Percentiles rank a stretch among this genome's conserved stretches.
Evolutionary conservation across 164 flowering plant genomes (phyloP).

Genomic region (Magnolia kwangsiensis): DNA sequence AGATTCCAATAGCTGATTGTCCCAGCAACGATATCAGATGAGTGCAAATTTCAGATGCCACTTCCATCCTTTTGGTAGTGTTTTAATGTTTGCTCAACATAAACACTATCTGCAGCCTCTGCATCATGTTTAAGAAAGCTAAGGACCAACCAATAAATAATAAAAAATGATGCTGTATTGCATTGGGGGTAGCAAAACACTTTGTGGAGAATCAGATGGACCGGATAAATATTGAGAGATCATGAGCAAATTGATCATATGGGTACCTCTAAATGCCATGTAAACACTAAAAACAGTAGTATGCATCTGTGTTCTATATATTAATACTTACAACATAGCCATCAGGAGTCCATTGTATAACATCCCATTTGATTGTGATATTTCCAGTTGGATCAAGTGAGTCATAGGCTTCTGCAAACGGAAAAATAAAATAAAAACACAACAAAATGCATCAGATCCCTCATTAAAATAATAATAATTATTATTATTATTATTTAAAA

Average conservation of each 20-base stretch:
- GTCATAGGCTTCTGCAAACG: constrained; percentile 60
- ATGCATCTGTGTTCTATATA: too few species aligned
- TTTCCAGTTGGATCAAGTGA: constrained; percentile 73
- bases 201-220: background rate
- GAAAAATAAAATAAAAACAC: background rate
- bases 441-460: background rate
- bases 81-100: background rate
- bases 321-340: constrained; percentile 68
- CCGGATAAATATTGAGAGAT: background rate
- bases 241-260: background rate
- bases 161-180: background rate
- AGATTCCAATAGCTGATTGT: background rate
- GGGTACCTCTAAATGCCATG: background rate
- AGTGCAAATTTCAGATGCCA: background rate
- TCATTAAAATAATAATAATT: background rate
- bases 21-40: background rate
- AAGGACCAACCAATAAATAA: background rate
- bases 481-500: too few species aligned
- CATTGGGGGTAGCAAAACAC: background rate
- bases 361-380: constrained; percentile 79
- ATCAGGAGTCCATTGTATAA: constrained; percentile 72
- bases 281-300: background rate
- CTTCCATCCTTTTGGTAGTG: background rate
- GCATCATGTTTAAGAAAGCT: background rate
- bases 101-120: background rate